Evolutionary conservation across 2,329 filamentous ascomycete genomes (phyloP).

Genomic region (Pyricularia pennisetigena): DNA sequence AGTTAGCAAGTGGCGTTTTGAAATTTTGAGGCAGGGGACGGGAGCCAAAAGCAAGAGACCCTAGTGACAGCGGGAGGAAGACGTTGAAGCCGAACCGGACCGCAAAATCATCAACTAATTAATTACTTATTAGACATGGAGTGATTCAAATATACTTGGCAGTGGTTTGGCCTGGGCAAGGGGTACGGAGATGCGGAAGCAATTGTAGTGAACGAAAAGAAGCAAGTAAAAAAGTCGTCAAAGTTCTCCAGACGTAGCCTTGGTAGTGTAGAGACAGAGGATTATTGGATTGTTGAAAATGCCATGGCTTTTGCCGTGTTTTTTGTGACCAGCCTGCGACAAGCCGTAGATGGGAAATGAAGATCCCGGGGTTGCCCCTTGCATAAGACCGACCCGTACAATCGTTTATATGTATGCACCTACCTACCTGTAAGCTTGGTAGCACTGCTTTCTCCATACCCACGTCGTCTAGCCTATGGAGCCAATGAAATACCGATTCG

Average conservation of each 20-base stretch:
- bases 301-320: background rate
- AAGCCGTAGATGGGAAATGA: background rate
- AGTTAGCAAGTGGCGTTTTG: no score
- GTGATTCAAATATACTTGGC: background rate
- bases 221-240: no score
- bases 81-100: background rate
- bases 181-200: background rate
- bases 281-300: background rate
- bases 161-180: background rate
- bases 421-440: background rate
- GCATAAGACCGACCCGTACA: background rate
- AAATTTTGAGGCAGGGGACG: background rate
- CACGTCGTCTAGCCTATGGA: background rate
- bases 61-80: background rate
- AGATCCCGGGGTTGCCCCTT: slow-evolving; percentile 1
- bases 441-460: background rate
- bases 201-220: background rate
- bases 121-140: background rate
- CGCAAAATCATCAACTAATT: background rate
- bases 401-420: background rate
- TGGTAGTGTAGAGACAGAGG: no score
- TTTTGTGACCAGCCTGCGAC: background rate
- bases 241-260: no score
- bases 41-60: background rate
- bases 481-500: background rate